Conservation (phyloP, 2,329 filamentous ascomycete species). For the Alternaria sp. region DNA sequence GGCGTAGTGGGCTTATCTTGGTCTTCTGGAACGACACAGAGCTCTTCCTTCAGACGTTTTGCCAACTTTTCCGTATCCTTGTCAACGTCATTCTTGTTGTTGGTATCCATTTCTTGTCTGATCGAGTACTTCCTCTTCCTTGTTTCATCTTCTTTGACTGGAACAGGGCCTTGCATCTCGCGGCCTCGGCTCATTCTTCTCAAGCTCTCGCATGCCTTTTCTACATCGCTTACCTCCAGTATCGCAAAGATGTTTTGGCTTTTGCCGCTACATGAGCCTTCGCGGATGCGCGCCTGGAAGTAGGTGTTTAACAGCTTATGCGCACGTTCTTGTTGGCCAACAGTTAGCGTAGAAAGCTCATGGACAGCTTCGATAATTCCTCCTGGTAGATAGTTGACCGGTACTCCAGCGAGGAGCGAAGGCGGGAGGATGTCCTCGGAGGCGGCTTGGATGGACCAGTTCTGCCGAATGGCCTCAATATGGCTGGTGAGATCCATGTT, state of each 20-base stretch:
- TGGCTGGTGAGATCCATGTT: background rate
- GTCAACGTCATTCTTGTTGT: background rate
- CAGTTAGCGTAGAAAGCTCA: constrained; percentile 18
- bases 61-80: background rate
- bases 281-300: constrained; percentile 20
- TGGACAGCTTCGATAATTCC: constrained; percentile 13
- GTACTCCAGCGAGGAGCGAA: background rate
- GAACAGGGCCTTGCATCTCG: constrained; percentile 7
- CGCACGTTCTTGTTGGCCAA: constrained; percentile 23
- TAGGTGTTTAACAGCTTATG: constrained; percentile 25
- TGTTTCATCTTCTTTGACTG: background rate
- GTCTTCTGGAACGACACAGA: background rate
- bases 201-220: constrained; percentile 24
- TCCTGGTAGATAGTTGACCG: background rate
- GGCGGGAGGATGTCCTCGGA: constrained; percentile 1
- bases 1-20: background rate
- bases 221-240: constrained; percentile 21
- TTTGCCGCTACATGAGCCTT: constrained; percentile 1
- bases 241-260: background rate
- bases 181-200: constrained; percentile 18
- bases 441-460: constrained; percentile 8
- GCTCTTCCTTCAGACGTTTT: background rate
- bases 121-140: constrained; percentile 19
- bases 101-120: background rate
- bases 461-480: constrained; percentile 12